Conservation (phyloP, 768 basidiomycete species). For the Kwoniella dejecticola region DNA sequence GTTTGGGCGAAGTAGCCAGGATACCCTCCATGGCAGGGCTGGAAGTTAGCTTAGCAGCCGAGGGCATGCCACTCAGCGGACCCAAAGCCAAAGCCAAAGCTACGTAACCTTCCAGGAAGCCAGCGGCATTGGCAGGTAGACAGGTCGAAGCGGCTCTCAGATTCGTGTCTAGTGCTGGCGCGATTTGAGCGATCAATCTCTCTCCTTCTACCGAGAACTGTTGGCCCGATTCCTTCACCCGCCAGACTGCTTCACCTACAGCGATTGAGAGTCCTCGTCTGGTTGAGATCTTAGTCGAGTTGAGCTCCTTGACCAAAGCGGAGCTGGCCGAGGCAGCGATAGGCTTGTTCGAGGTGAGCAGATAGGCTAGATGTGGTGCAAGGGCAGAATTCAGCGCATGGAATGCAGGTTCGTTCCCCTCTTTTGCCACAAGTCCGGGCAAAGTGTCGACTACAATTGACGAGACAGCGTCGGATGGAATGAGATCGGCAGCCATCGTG, state of each 20-base stretch:
- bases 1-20: slow-evolving; percentile 63
- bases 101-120: slow-evolving; percentile 83
- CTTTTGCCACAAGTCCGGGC: slow-evolving; percentile 65
- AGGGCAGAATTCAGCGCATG: slow-evolving; percentile 63
- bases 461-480: slow-evolving; percentile 62
- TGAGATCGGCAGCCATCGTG: slow-evolving; percentile 68
- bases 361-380: slow-evolving; percentile 63
- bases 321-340: slow-evolving; percentile 60
- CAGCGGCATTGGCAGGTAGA: slow-evolving; percentile 64
- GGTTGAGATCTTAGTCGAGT: slow-evolving; percentile 64
- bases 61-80: slow-evolving; percentile 61
- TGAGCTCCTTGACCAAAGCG: slow-evolving; percentile 72
- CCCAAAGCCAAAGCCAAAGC: slow-evolving; percentile 70
- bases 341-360: slow-evolving; percentile 59
- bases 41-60: slow-evolving; percentile 41
- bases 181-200: slow-evolving; percentile 62
- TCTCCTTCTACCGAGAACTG: slow-evolving; percentile 59
- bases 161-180: slow-evolving; percentile 68
- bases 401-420: slow-evolving; percentile 71
- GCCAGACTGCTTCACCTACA: slow-evolving; percentile 67
- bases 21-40: slow-evolving; percentile 50
- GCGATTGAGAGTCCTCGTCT: slow-evolving; percentile 67
- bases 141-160: slow-evolving; percentile 69
- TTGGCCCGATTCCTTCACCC: slow-evolving; percentile 47
- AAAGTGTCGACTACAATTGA: slow-evolving; percentile 58